Evolutionary conservation across 2,329 filamentous ascomycete species (phyloP).

Genomic region (Cyphellophora attinorum): DNA sequence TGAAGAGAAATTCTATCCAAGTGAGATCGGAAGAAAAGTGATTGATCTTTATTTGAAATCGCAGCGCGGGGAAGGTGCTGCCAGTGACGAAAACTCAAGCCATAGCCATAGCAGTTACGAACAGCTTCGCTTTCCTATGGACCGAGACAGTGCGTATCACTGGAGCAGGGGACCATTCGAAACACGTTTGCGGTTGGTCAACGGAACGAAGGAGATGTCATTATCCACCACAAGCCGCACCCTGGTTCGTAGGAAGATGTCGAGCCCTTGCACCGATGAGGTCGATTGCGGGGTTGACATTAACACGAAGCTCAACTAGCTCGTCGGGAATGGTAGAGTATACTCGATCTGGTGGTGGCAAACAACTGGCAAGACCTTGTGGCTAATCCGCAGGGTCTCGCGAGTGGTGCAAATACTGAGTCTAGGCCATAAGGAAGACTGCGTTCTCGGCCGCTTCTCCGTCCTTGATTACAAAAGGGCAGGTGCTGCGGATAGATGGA

Average conservation of each 20-base stretch:
- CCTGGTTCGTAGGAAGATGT: background rate
- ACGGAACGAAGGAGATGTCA: background rate
- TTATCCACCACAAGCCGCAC: background rate
- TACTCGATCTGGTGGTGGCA: too few relatives aligned
- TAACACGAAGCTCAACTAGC: background rate
- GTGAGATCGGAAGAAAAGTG: background rate
- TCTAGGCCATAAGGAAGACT: conserved; percentile 1
- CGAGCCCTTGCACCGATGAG: background rate
- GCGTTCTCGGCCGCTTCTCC: background rate
- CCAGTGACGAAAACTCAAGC: conserved; percentile 1
- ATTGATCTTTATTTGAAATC: conserved; percentile 14
- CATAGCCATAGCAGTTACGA: too few relatives aligned
- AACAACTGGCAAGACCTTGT: too few relatives aligned
- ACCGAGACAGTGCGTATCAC: conserved; percentile 17
- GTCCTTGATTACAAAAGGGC: background rate
- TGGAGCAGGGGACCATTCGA: background rate
- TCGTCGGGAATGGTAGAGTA: background rate
- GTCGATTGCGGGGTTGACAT: background rate
- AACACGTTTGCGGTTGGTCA: background rate
- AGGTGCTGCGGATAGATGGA: background rate
- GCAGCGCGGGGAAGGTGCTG: conserved; percentile 15
- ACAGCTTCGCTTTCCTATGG: conserved; percentile 17
- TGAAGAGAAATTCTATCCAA: background rate
- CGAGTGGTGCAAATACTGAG: too few relatives aligned
- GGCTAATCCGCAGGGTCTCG: too few relatives aligned